phyloP scores from a whole-genome alignment of 768 basidiomycete genomes.

The Russula foetens region DNA sequence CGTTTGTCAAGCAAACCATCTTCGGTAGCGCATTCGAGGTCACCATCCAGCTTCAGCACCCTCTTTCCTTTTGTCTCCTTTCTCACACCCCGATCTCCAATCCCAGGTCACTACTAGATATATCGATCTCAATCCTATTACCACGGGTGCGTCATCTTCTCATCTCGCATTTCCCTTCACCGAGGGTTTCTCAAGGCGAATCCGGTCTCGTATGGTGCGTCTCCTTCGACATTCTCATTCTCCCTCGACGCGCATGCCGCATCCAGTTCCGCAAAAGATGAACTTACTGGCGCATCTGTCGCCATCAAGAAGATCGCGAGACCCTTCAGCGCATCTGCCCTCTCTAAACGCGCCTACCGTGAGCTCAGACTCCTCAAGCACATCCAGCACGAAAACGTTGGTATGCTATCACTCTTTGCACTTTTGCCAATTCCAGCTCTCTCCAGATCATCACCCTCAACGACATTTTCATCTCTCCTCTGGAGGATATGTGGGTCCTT shows the following conservation, averaged over 20 bases:
- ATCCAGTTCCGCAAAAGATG: slow-evolving; percentile 86
- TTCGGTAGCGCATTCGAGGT: slow-evolving; percentile 98
- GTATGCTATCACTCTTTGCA: slow-evolving; percentile 23
- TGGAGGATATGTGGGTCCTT: slow-evolving; percentile 82
- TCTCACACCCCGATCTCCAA: slow-evolving; percentile 13
- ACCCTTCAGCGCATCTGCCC: slow-evolving; percentile 97
- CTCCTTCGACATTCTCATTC: background rate
- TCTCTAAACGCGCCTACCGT: slow-evolving; percentile 94
- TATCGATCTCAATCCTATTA: slow-evolving; percentile 98
- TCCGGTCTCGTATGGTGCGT: slow-evolving; percentile 94
- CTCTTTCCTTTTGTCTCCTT: background rate
- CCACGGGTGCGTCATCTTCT: slow-evolving; percentile 71
- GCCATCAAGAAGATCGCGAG: slow-evolving; percentile 99
- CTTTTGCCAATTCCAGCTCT: background rate
- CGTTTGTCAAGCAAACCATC: slow-evolving; percentile 96
- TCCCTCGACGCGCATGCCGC: background rate
- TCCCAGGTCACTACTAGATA: slow-evolving; percentile 97
- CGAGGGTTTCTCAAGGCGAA: slow-evolving; percentile 48
- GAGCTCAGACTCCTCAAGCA: slow-evolving; percentile 98
- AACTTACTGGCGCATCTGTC: slow-evolving; percentile 86
- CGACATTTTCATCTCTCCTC: slow-evolving; percentile 99
- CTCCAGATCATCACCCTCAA: slow-evolving; percentile 96
- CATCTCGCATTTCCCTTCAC: background rate
- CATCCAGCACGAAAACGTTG: slow-evolving; percentile 94
- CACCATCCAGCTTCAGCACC: slow-evolving; percentile 19